Conservation (phyloP, 495 filamentous ascomycete species). For the Margaritispora aquatica region DNA sequence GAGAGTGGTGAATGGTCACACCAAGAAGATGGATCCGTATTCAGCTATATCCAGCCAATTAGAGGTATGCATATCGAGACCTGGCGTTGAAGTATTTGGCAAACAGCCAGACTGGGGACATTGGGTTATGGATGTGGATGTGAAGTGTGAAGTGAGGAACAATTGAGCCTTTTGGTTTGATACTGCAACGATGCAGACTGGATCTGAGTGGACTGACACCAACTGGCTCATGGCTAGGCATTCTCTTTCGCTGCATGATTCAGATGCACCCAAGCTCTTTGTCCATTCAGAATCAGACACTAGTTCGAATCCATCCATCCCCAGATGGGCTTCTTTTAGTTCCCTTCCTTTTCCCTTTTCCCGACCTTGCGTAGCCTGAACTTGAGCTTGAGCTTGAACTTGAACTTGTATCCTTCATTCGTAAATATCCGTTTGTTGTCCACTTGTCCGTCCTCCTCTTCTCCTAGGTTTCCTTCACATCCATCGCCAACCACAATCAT, state of each 20-base stretch:
- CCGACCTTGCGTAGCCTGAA: neutral
- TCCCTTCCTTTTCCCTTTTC: neutral
- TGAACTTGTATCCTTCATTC: neutral
- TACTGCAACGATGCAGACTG: neutral
- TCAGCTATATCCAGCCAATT: neutral
- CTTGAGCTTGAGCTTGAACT: neutral
- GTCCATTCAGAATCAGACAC: no score
- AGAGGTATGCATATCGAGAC: neutral
- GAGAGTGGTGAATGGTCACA: neutral
- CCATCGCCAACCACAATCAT: no score
- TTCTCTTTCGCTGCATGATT: neutral
- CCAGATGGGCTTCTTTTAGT: no score
- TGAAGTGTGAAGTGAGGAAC: neutral
- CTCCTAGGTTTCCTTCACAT: no score
- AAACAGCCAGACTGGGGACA: neutral
- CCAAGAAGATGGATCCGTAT: neutral
- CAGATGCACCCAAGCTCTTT: no score
- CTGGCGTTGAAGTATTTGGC: neutral
- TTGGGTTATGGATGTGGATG: neutral
- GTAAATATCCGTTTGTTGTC: neutral
- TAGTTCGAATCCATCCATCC: neutral
- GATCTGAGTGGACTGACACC: no score
- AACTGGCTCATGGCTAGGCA: neutral
- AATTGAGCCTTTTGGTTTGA: neutral
- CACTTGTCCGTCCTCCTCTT: no score